phyloP scores from a whole-genome alignment of 179 eudicot genomes.

The Amaranthus tricolor region DNA sequence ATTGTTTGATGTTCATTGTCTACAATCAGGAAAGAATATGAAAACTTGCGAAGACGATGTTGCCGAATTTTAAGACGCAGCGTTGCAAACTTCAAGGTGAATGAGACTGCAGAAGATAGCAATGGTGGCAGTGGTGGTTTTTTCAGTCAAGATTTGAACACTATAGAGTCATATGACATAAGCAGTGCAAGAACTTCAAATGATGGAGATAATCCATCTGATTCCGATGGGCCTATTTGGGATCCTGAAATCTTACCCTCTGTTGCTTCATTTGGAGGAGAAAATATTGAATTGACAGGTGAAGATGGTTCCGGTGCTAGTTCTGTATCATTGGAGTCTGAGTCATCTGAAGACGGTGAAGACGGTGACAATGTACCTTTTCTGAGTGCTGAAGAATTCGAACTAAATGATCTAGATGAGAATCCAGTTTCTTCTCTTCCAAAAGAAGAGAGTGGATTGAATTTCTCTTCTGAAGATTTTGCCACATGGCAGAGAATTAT shows the following conservation, averaged over 20 bases:
- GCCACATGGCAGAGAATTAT: constrained; percentile 89
- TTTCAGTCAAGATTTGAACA: constrained; percentile 40
- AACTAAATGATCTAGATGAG: constrained; percentile 27
- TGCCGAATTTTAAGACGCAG: constrained; percentile 29
- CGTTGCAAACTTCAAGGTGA: constrained; percentile 30
- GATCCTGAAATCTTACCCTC: constrained; percentile 20
- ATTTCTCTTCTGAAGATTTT: constrained; percentile 54
- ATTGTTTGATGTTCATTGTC: neutral
- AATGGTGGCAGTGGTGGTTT: constrained; percentile 33
- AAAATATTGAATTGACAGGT: constrained; percentile 33
- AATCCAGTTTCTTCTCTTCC: constrained; percentile 19
- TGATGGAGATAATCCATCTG: constrained; percentile 22
- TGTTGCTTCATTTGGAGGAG: constrained; percentile 24
- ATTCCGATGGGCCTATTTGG: constrained; percentile 28
- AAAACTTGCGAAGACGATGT: constrained; percentile 49
- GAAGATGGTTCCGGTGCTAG: constrained; percentile 37
- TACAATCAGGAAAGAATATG: constrained; percentile 55
- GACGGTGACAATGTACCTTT: constrained; percentile 32
- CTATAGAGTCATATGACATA: constrained; percentile 44
- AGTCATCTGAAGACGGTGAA: constrained; percentile 43
- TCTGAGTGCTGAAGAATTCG: constrained; percentile 25
- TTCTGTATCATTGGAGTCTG: constrained; percentile 56
- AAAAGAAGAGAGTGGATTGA: constrained; percentile 23
- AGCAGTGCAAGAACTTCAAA: constrained; percentile 42
- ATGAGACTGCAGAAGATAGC: constrained; percentile 33